Evolutionary conservation across 164 flowering plant species (phyloP).

Genomic region (Houttuynia cordata): DNA sequence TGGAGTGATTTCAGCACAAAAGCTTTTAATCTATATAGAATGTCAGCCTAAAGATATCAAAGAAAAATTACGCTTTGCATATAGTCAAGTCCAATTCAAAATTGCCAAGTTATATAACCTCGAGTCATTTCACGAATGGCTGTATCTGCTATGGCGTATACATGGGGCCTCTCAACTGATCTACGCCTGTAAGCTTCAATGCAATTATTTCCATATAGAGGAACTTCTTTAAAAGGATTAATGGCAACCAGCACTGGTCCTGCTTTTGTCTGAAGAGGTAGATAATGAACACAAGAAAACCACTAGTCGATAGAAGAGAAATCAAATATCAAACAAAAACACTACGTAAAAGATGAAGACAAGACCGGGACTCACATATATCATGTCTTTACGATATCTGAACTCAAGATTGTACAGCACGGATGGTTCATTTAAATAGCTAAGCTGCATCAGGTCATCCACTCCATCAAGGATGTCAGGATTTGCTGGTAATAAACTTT

Average conservation of each 20-base stretch:
- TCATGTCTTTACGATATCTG: constrained; percentile 76
- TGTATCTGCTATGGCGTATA: constrained; percentile 92
- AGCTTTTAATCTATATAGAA: not conserved
- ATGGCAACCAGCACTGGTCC: constrained; percentile 97
- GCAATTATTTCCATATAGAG: constrained; percentile 70
- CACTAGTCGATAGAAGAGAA: not conserved
- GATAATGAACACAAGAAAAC: not conserved
- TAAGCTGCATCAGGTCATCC: constrained; percentile 97
- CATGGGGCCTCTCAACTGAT: constrained; percentile 76
- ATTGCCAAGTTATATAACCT: constrained; percentile 32
- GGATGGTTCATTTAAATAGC: constrained; percentile 94
- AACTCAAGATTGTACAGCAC: constrained; percentile 87
- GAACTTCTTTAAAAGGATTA: constrained; percentile 86
- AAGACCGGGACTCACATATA: constrained; percentile 57
- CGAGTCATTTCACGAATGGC: constrained; percentile 95
- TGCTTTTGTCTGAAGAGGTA: constrained; percentile 78
- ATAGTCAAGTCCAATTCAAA: not conserved
- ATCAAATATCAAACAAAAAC: constrained; percentile 1
- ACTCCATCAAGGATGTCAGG: constrained; percentile 99
- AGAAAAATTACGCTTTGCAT: not conserved
- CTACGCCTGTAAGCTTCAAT: constrained; percentile 81
- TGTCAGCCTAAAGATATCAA: not conserved
- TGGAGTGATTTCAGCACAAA: not conserved
- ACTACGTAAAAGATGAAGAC: not conserved
- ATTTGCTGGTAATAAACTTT: constrained; percentile 64